Conservation (phyloP, 228 moss, liverwort and hornwort species). For the Sphagnum magellanicum region DNA sequence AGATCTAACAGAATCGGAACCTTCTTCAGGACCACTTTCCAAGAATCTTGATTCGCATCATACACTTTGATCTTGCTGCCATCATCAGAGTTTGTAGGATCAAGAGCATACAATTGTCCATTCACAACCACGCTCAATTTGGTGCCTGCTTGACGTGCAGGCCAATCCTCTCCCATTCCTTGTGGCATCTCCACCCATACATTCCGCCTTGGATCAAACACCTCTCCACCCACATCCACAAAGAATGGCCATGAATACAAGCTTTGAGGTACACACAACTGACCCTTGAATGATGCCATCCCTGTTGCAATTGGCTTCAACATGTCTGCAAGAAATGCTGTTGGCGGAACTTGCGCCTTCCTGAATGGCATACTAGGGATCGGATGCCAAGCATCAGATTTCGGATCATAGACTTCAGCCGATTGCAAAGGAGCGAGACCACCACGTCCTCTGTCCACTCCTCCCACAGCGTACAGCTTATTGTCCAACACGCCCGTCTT, state of each 20-base stretch:
- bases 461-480: slow-evolving; percentile 88
- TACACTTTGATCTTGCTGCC: slow-evolving; percentile 98
- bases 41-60: slow-evolving; percentile 85
- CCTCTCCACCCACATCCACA: slow-evolving; percentile 96
- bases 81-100: slow-evolving; percentile 92
- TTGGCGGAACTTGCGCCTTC: slow-evolving; percentile 80
- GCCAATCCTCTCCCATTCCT: slow-evolving; percentile 99
- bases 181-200: slow-evolving; percentile 90
- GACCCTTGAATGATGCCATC: slow-evolving; percentile 88
- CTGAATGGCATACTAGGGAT: slow-evolving; percentile 96
- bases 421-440: slow-evolving; percentile 92
- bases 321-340: slow-evolving; percentile 91
- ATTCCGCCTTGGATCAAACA: slow-evolving; percentile 66
- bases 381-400: slow-evolving; percentile 76
- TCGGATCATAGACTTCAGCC: slow-evolving; percentile 90
- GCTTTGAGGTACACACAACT: slow-evolving; percentile 87
- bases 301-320: slow-evolving; percentile 98
- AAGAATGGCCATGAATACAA: slow-evolving; percentile 99
- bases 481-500: slow-evolving; percentile 90
- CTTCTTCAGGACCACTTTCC: slow-evolving; percentile 89
- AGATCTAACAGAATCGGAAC: slow-evolving; percentile 90
- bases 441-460: slow-evolving; percentile 87
- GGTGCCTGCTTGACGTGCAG: slow-evolving; percentile 96
- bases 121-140: slow-evolving; percentile 91
- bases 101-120: slow-evolving; percentile 85